Evolutionary conservation across 164 flowering plant genomes (phyloP).

Genomic region (Paratinospora sagittata): DNA sequence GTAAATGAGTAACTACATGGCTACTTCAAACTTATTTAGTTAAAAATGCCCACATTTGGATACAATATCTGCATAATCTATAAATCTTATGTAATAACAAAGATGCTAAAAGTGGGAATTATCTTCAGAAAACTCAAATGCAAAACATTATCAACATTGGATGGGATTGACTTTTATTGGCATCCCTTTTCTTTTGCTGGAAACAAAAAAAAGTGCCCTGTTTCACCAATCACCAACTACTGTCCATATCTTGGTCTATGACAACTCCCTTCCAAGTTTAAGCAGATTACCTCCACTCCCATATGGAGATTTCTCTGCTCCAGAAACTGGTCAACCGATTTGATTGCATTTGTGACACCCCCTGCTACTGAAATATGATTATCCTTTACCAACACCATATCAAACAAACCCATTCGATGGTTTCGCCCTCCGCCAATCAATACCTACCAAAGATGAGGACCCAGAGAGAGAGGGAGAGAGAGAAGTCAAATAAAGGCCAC

Average conservation of each 20-base stretch:
- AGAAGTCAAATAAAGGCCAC: slow-evolving; percentile 10
- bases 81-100: no score
- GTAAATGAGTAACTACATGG: not conserved
- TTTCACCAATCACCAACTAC: no score
- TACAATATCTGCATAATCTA: not conserved
- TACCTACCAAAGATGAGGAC: slow-evolving; percentile 40
- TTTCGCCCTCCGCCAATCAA: slow-evolving; percentile 92
- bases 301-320: slow-evolving; percentile 58
- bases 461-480: not conserved
- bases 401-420: slow-evolving; percentile 93
- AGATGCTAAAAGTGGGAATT: no score
- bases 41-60: not conserved
- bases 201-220: no score
- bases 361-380: slow-evolving; percentile 91
- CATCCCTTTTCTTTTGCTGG: no score
- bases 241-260: not conserved
- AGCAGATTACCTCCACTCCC: slow-evolving; percentile 81
- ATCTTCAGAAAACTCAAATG: no score
- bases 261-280: not conserved
- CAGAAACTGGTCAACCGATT: slow-evolving; percentile 68
- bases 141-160: no score
- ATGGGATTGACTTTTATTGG: no score
- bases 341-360: slow-evolving; percentile 64
- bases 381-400: slow-evolving; percentile 96
- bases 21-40: not conserved